Percentiles rank a stretch among this genome's conserved stretches.
Evolutionary conservation across 2,329 filamentous ascomycete genomes (phyloP).

Genomic region (Ascosphaera apis): DNA sequence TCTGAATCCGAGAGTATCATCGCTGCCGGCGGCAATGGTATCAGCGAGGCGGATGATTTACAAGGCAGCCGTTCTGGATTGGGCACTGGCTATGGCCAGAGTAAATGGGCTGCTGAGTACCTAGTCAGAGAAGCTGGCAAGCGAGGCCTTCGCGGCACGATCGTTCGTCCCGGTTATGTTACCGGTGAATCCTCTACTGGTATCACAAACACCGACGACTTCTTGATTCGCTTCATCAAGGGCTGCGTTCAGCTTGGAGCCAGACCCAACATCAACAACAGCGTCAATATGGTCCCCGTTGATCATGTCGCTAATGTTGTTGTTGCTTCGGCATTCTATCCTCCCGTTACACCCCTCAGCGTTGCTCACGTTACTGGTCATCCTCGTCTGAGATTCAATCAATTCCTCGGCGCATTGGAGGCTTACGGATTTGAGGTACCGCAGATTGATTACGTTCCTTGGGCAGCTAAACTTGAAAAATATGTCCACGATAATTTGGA

Average conservation of each 20-base stretch:
- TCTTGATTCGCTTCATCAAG: slow-evolving; percentile 67
- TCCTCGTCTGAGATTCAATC: slow-evolving; percentile 53
- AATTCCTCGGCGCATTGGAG: slow-evolving; percentile 48
- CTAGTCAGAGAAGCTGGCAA: slow-evolving; percentile 57
- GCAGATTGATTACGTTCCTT: slow-evolving; percentile 42
- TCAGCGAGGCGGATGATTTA: slow-evolving; percentile 58
- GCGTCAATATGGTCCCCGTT: slow-evolving; percentile 75
- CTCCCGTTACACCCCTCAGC: slow-evolving; percentile 28
- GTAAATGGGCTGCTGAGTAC: slow-evolving; percentile 59
- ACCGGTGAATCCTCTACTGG: slow-evolving; percentile 50
- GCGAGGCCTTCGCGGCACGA: slow-evolving; percentile 49
- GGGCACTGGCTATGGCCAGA: slow-evolving; percentile 72
- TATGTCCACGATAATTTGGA: slow-evolving; percentile 45
- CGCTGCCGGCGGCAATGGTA: slow-evolving; percentile 36
- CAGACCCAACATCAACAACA: slow-evolving; percentile 59
- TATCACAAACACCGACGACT: slow-evolving; percentile 65
- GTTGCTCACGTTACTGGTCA: slow-evolving; percentile 63
- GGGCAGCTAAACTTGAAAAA: slow-evolving; percentile 42
- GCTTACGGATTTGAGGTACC: slow-evolving; percentile 51
- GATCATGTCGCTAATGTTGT: slow-evolving; percentile 64
- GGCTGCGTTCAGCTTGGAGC: slow-evolving; percentile 59
- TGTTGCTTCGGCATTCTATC: slow-evolving; percentile 47
- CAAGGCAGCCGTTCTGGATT: slow-evolving; percentile 53
- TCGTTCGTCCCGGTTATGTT: slow-evolving; percentile 71
- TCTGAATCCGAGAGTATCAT: slow-evolving; percentile 42